Conservation (phyloP, 2,329 filamentous ascomycete species). For the Colletotrichum cuscutae region DNA sequence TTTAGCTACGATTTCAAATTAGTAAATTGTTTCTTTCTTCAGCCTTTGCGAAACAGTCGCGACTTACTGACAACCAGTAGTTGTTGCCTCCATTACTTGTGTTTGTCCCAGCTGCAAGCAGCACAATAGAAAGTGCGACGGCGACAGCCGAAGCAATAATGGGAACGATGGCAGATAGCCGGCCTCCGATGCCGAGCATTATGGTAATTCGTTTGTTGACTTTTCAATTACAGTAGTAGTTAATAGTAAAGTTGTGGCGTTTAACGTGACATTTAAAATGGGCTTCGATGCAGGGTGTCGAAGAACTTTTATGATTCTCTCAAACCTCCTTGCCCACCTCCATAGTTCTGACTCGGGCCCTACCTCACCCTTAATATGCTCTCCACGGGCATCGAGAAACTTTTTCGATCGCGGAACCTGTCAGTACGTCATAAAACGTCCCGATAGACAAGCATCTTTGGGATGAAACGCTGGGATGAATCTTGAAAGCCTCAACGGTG, state of each 20-base stretch:
- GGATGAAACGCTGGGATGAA: slow-evolving; percentile 35
- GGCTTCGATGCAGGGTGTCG: background rate
- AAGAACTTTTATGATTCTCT: background rate
- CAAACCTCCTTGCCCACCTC: too few species aligned
- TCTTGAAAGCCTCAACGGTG: background rate
- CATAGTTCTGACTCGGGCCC: background rate
- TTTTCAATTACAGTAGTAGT: background rate
- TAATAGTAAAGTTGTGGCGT: background rate
- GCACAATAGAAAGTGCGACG: slow-evolving; percentile 49
- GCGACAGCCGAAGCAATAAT: slow-evolving; percentile 27
- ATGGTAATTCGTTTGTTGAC: background rate
- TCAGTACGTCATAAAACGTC: slow-evolving; percentile 32
- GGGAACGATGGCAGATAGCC: slow-evolving; percentile 27
- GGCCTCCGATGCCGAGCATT: slow-evolving; percentile 29
- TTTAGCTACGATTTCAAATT: slow-evolving; percentile 26
- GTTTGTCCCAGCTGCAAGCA: slow-evolving; percentile 24
- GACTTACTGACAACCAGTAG: slow-evolving; percentile 32
- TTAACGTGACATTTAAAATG: background rate
- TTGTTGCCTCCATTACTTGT: slow-evolving; percentile 19
- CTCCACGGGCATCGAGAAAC: slow-evolving; percentile 8
- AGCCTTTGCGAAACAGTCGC: fast-evolving
- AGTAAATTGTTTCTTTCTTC: background rate
- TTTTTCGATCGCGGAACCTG: slow-evolving; percentile 23
- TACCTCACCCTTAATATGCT: slow-evolving; percentile 27
- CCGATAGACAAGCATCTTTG: slow-evolving; percentile 11